These are phyloP conservation scores for Pythium sukuiense DNA, from an alignment of 352 stramenopile genomes.

Conservation along the genomic window DNA sequence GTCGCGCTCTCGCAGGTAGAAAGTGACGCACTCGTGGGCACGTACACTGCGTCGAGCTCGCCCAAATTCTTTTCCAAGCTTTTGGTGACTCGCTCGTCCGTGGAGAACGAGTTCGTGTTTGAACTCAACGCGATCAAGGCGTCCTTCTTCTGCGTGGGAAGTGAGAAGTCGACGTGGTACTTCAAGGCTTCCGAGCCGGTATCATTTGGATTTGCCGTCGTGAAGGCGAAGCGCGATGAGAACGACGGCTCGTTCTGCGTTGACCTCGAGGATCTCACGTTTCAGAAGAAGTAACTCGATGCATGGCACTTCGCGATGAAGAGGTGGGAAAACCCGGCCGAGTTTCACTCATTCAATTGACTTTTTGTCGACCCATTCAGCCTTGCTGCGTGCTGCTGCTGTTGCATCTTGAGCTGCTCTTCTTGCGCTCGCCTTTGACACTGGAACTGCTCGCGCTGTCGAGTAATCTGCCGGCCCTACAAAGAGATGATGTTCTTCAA, in stretches of 20 bases:
- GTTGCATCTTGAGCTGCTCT: no score
- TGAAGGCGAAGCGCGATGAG: background rate
- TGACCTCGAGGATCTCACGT: background rate
- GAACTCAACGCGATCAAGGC: background rate
- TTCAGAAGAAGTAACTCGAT: background rate
- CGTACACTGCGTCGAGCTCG: conserved; percentile 39
- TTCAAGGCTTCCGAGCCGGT: background rate
- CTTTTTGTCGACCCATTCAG: no score
- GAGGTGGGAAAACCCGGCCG: no score
- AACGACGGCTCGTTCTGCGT: background rate
- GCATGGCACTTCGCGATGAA: no score
- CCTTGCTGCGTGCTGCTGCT: no score
- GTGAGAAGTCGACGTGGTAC: background rate
- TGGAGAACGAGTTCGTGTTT: background rate
- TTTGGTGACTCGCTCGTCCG: conserved; percentile 19
- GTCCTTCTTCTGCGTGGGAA: conserved; percentile 9
- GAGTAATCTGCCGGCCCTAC: no score
- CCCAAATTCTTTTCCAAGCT: conserved; percentile 39
- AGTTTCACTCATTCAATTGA: no score
- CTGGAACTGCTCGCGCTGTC: no score
- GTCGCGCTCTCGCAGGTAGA: conserved; percentile 26
- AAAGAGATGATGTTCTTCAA: no score
- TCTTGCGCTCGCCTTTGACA: no score
- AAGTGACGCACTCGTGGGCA: conserved; percentile 35
- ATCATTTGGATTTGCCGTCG: background rate